Conservation (phyloP, 75 land plant species). For the Selaginella moellendorffii region DNA sequence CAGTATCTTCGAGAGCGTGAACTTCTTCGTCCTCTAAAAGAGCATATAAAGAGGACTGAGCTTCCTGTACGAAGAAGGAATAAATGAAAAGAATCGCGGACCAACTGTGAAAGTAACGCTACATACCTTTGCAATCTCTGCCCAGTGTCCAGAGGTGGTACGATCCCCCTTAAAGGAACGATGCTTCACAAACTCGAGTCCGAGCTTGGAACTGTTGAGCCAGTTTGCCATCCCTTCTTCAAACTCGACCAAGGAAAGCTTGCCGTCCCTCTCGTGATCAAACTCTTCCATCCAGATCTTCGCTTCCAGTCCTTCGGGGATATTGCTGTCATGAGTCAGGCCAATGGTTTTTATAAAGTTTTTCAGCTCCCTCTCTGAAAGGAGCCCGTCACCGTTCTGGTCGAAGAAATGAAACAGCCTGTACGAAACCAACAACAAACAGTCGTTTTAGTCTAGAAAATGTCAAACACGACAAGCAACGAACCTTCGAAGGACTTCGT, state of each 20-base stretch:
- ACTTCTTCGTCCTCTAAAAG: not conserved
- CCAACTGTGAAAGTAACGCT: not conserved
- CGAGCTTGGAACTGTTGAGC: conserved; percentile 6
- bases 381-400: conserved; percentile 12
- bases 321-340: conserved; percentile 31
- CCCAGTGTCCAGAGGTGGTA: not conserved
- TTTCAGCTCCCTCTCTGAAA: conserved; percentile 30
- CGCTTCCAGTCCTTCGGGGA: conserved; percentile 30
- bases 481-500: not conserved
- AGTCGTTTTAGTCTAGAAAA: not conserved
- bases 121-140: not conserved
- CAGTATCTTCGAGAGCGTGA: not conserved
- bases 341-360: conserved; percentile 37
- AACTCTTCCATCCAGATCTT: conserved; percentile 41
- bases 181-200: not conserved
- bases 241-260: conserved; percentile 29
- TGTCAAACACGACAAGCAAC: not conserved
- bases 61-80: not conserved
- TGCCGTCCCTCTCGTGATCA: conserved; percentile 10
- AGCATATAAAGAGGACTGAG: not conserved
- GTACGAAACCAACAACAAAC: conserved; percentile 2
- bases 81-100: not conserved
- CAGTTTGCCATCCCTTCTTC: conserved; percentile 31
- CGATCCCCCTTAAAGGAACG: not conserved
- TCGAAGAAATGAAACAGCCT: conserved; percentile 39